A percentile compares a stretch with the other conserved stretches of the same genome.
Evolutionary conservation across 768 basidiomycete species (phyloP).

Genomic region (Leccinum aurantiacum): DNA sequence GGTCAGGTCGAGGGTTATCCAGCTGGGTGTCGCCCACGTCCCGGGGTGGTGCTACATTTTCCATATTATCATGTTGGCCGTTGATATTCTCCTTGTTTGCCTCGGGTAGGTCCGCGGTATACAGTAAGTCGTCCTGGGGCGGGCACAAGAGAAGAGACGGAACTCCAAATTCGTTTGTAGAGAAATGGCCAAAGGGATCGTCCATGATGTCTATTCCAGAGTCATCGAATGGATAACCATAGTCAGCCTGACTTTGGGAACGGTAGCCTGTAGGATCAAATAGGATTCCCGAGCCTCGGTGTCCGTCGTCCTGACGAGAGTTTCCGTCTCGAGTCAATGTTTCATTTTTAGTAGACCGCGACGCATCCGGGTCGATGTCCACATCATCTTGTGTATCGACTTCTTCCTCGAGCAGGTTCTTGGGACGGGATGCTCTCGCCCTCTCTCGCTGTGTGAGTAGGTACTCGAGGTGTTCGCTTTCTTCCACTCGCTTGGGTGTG

Average conservation of each 20-base stretch:
- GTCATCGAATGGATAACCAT: conserved; percentile 12
- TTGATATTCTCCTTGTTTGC: conserved; percentile 18
- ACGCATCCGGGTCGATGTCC: background rate
- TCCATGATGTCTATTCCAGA: conserved; percentile 18
- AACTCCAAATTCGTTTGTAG: conserved; percentile 6
- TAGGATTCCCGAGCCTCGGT: background rate
- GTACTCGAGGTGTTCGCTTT: conserved; percentile 17
- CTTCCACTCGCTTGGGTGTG: conserved; percentile 14
- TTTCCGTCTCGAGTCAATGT: background rate
- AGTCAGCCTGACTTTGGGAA: background rate
- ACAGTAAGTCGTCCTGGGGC: conserved; percentile 10
- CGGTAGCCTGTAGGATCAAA: conserved; percentile 1
- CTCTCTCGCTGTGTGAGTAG: conserved; percentile 30
- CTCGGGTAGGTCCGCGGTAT: conserved; percentile 1
- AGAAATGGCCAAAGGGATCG: background rate
- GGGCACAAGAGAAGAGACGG: conserved; percentile 3
- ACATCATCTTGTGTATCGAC: background rate
- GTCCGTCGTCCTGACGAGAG: background rate
- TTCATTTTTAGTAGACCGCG: background rate
- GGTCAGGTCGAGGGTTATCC: background rate
- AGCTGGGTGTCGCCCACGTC: background rate
- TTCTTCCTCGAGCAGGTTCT: background rate
- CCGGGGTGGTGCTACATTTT: conserved; percentile 14
- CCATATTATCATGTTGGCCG: conserved; percentile 15
- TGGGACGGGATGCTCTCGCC: conserved; percentile 10